These are phyloP conservation scores for Verticillium alfalfae DNA, from an alignment of 2,329 filamentous ascomycete species.

Conservation along the genomic window DNA sequence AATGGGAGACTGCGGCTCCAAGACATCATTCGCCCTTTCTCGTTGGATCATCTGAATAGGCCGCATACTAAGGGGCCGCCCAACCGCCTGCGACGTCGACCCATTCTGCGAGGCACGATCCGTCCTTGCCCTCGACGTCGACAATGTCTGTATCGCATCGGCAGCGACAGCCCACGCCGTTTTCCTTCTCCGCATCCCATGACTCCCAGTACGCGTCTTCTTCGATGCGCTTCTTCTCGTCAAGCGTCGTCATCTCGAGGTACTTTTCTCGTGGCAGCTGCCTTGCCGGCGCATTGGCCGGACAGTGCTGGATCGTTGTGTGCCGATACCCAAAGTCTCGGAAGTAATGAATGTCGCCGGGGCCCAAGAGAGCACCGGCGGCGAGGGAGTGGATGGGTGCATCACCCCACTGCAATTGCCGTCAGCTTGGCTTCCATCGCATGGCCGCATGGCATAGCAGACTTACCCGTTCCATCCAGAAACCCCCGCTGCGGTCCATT, in stretches of 20 bases:
- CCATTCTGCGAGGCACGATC: conserved; percentile 93
- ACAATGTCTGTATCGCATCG: conserved; percentile 96
- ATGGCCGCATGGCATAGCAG: not conserved
- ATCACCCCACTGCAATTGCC: conserved; percentile 78
- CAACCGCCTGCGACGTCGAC: conserved; percentile 95
- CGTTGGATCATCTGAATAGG: not conserved
- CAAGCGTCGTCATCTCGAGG: conserved; percentile 73
- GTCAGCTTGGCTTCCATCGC: not conserved
- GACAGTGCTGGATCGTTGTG: conserved; percentile 98
- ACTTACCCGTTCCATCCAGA: conserved; percentile 95
- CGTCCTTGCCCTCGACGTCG: conserved; percentile 95
- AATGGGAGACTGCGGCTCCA: not conserved
- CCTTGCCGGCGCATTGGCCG: conserved; percentile 84
- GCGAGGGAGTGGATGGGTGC: conserved; percentile 97
- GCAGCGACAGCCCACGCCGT: conserved; percentile 94
- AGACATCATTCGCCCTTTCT: not conserved
- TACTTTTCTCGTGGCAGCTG: conserved; percentile 78
- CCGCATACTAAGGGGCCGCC: conserved; percentile 38
- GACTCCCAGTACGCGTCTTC: conserved; percentile 96
- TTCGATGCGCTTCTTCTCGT: conserved; percentile 79
- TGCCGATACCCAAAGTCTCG: conserved; percentile 97
- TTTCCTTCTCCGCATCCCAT: conserved; percentile 83
- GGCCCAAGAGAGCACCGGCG: conserved; percentile 77
- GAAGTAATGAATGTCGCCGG: conserved; percentile 94
- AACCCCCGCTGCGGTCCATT: conserved; percentile 97